Percentiles rank a stretch among this genome's conserved stretches.
These are phyloP conservation scores for Calonectria hongkongensis DNA, from an alignment of 2,329 filamentous ascomycete genomes.

Conservation along the genomic window DNA sequence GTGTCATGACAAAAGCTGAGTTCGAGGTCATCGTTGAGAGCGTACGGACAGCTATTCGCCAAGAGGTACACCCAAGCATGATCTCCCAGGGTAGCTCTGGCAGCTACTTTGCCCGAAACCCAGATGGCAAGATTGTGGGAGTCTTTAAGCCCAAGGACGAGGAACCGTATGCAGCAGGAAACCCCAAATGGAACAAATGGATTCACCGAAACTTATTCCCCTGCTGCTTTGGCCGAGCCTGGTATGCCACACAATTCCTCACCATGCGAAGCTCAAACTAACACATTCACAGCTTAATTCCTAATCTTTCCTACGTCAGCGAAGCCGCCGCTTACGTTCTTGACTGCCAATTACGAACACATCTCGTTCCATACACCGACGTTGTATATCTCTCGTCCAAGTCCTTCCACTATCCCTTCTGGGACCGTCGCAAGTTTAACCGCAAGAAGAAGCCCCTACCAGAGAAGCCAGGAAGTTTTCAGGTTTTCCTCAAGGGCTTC, in stretches of 20 bases:
- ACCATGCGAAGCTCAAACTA: constrained; percentile 32
- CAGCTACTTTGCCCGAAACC: constrained; percentile 96
- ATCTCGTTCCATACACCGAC: constrained; percentile 97
- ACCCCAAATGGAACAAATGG: constrained; percentile 99
- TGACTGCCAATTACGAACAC: constrained; percentile 90
- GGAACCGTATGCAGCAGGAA: constrained; percentile 96
- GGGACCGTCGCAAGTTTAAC: constrained; percentile 92
- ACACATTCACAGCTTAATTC: constrained; percentile 80
- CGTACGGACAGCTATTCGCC: constrained; percentile 90
- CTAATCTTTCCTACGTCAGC: constrained; percentile 97
- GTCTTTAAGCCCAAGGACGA: constrained; percentile 99
- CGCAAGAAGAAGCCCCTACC: constrained; percentile 91
- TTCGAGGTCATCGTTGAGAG: constrained; percentile 94
- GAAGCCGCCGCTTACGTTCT: constrained; percentile 98
- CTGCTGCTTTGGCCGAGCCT: constrained; percentile 96
- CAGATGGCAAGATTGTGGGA: constrained; percentile 93
- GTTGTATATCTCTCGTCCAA: constrained; percentile 96
- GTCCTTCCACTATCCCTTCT: constrained; percentile 98
- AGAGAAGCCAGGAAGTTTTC: constrained; percentile 94
- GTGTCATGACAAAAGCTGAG: constrained; percentile 83
- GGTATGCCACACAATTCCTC: constrained; percentile 66
- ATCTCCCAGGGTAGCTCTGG: constrained; percentile 98
- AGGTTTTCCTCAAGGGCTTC: constrained; percentile 97
- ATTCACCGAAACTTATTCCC: constrained; percentile 98
- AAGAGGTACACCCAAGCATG: constrained; percentile 94